Conservation (phyloP, 371 early-diverging fungal species). For the Mortierella sp. region DNA sequence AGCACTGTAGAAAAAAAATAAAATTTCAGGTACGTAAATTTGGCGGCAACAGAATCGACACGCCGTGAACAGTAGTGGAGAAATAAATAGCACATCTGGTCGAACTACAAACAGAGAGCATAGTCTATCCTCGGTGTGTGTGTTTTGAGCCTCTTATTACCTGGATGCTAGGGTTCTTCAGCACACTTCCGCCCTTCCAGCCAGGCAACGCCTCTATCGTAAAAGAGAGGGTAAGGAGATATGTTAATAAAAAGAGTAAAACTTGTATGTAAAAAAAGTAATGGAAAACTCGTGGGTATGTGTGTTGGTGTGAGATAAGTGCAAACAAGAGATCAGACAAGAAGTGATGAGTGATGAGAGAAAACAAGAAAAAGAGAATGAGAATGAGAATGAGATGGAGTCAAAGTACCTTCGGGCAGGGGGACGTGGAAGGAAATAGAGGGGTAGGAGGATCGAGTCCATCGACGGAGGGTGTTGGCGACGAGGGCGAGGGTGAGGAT, state of each 20-base stretch:
- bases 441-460: slow-evolving; percentile 20
- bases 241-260: not conserved
- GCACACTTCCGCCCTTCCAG: slow-evolving; percentile 68
- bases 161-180: slow-evolving; percentile 67
- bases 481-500: not conserved
- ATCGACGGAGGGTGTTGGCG: slow-evolving; percentile 5
- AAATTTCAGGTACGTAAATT: not conserved
- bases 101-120: too few species aligned
- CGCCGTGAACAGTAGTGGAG: too few species aligned
- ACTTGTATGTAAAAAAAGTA: not conserved
- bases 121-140: too few species aligned
- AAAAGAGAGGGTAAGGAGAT: too few species aligned
- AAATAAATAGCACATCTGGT: too few species aligned
- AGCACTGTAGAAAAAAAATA: not conserved
- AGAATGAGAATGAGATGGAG: not conserved
- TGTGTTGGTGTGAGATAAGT: too few species aligned
- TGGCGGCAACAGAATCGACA: too few species aligned
- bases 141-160: slow-evolving; percentile 59
- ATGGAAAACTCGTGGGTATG: too few species aligned
- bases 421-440: slow-evolving; percentile 42
- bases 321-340: not conserved
- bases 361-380: not conserved
- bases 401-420: slow-evolving; percentile 38
- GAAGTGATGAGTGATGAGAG: not conserved
- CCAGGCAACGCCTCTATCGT: slow-evolving; percentile 59